Conservation (phyloP, 2,329 filamentous ascomycete genomes). For the Monosporascus cannonballus region DNA sequence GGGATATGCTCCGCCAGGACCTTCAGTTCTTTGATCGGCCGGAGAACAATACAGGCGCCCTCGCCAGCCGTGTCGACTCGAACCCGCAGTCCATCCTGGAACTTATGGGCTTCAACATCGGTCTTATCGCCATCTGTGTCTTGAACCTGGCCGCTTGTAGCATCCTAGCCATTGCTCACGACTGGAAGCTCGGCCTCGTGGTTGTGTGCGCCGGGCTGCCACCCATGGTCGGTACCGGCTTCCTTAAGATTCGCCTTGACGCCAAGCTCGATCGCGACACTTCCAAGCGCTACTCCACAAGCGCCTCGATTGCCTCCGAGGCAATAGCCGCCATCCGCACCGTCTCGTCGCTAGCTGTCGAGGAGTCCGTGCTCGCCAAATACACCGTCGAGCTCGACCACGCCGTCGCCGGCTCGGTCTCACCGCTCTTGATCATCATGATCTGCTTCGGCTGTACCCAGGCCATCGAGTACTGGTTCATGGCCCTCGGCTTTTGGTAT, state of each 20-base stretch:
- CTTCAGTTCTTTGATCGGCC: conserved; percentile 33
- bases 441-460: conserved; percentile 23
- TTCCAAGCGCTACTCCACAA: conserved; percentile 18
- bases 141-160: conserved; percentile 33
- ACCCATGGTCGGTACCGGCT: conserved; percentile 33
- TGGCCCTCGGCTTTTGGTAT: conserved; percentile 32
- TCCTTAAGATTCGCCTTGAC: conserved; percentile 33
- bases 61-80: conserved; percentile 25
- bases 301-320: conserved; percentile 40
- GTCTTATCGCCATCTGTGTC: conserved; percentile 34
- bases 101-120: conserved; percentile 37
- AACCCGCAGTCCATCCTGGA: conserved; percentile 37
- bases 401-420: conserved; percentile 3
- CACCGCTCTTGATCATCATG: conserved; percentile 15
- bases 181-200: conserved; percentile 41
- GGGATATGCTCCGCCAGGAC: conserved; percentile 30
- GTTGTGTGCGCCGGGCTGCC: conserved; percentile 35
- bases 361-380: conserved; percentile 25
- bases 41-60: conserved; percentile 27
- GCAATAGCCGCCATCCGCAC: conserved; percentile 39
- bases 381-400: conserved; percentile 28
- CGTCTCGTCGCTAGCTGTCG: conserved; percentile 32
- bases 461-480: conserved; percentile 23
- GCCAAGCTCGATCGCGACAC: conserved; percentile 19
- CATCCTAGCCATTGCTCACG: conserved; percentile 33